Base-by-base conservation (phyloP, 768 basidiomycete species). In the Serendipita sp. region DNA sequence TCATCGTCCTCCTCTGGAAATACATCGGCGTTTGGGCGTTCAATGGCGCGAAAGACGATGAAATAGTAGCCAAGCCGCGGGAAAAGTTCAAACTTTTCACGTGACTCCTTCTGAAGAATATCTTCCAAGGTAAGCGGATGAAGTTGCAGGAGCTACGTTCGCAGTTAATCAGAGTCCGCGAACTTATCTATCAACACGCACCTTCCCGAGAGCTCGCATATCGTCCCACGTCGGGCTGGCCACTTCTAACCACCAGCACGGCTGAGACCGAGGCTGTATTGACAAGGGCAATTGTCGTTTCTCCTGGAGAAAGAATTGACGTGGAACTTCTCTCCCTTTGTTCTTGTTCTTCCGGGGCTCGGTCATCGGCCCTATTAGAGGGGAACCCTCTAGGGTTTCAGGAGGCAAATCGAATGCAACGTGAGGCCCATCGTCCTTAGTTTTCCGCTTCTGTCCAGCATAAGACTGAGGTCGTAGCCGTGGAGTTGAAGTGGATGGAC, bases 41-140 rank as follows among this genome's bases (percentile, higher is more conserved):
- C 89, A 60, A 93, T 80, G 0, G 91, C 85, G 50, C 88, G 81
- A 68, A 94, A 90, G 20, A 86, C 86, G 62, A 95, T 76, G 68
- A 97, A 91, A 70, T 94, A 91, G 73, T 97, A 97, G 1, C 92
- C 94, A 14, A 97, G 79, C 66, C 81, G 83, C 0, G 87, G 82
- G 69, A 94, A 95, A 20, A 84, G 74, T 69, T 96, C 93, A 17
- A 95, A 73, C 72, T 97, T 97, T 72, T 96, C 94, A 42, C 91
- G 80, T 16, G 90, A 86, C 64, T 97, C 93, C 73, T 88, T 85
- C 64, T 90, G 88, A 5, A 97, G 73, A 48, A 95, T 90, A 72
- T 97, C 93, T 72, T 97, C 94, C 13, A 96, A 77, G 0, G 93
- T 95, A 50, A 97, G 74, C 0, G 94, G 94, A 71, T 97, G 94